Percentiles rank a stretch among this genome's conserved stretches.
These are phyloP conservation scores for Hypsizygus ulmarius DNA, from an alignment of 1,284 basidiomycete genomes.

Conservation along the genomic window DNA sequence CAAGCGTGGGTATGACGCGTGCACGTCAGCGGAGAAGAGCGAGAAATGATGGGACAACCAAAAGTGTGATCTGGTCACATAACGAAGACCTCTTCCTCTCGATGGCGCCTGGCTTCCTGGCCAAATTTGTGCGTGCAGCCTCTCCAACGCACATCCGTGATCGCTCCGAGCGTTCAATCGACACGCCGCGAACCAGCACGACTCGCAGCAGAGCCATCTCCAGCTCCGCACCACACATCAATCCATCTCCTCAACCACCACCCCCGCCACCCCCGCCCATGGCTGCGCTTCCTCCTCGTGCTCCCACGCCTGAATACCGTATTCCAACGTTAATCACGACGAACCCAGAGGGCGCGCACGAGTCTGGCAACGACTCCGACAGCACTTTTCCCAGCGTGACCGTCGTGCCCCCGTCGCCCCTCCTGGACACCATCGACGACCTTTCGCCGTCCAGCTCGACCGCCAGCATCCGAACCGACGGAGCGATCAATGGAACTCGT, in stretches of 20 bases:
- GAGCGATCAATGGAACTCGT: conserved; percentile 18
- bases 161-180: conserved; percentile 26
- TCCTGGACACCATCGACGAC: conserved; percentile 25
- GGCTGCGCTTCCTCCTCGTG: conserved; percentile 5
- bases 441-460: conserved; percentile 25
- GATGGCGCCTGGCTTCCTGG: conserved; percentile 51
- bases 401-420: conserved; percentile 56
- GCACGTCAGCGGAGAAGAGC: too few relatives aligned
- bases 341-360: conserved; percentile 16
- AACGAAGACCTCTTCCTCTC: too few relatives aligned
- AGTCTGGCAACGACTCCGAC: conserved; percentile 23
- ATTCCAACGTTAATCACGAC: conserved; percentile 22
- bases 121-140: conserved; percentile 45
- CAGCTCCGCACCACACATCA: too few relatives aligned
- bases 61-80: too few relatives aligned
- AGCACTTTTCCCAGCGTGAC: conserved; percentile 49
- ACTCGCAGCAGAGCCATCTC: conserved; percentile 26
- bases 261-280: too few relatives aligned
- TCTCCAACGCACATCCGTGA: conserved; percentile 26
- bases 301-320: conserved; percentile 12
- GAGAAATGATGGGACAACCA: too few relatives aligned
- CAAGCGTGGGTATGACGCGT: too few relatives aligned
- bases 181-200: conserved; percentile 22
- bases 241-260: conserved; percentile 6
- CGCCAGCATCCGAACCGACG: conserved; percentile 9